A percentile compares a stretch with the other conserved stretches of the same genome.
Evolutionary conservation across 139 green algal genomes (phyloP).

Genomic region (Tetraselmis chui): DNA sequence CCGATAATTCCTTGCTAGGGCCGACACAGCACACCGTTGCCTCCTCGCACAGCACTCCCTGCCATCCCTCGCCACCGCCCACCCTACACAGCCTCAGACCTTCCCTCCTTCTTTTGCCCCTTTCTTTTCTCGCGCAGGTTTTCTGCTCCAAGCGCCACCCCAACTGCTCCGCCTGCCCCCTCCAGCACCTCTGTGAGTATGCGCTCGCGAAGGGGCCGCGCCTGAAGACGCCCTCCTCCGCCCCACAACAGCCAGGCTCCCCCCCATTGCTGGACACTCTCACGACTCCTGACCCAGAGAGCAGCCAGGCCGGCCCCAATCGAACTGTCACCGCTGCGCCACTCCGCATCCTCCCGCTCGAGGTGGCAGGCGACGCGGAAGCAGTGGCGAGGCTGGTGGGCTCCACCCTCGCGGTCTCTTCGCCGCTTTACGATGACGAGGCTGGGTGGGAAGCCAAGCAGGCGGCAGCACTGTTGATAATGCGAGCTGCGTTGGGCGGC

Average conservation of each 20-base stretch:
- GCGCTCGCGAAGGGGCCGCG: constrained; percentile 31
- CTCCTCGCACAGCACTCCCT: no score
- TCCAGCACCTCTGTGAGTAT: constrained; percentile 55
- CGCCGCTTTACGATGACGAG: neutral
- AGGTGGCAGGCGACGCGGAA: neutral
- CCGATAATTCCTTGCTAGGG: no score
- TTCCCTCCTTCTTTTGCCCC: neutral
- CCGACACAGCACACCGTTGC: no score
- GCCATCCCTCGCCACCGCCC: neutral
- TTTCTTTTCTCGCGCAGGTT: no score
- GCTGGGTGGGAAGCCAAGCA: neutral
- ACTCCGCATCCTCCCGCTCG: neutral
- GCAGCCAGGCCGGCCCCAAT: no score
- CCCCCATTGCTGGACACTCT: neutral
- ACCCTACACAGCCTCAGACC: no score
- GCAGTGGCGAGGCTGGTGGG: neutral
- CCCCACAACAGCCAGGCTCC: neutral
- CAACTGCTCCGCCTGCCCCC: constrained; percentile 70
- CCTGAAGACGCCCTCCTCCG: neutral
- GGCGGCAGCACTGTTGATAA: neutral
- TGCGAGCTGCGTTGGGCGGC: neutral
- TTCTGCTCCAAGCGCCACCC: constrained; percentile 66
- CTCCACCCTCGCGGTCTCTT: neutral
- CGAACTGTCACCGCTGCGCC: no score
- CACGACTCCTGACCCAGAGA: neutral